phyloP scores from a whole-genome alignment of 2,329 filamentous ascomycete species.

The Botrytis medusae region DNA sequence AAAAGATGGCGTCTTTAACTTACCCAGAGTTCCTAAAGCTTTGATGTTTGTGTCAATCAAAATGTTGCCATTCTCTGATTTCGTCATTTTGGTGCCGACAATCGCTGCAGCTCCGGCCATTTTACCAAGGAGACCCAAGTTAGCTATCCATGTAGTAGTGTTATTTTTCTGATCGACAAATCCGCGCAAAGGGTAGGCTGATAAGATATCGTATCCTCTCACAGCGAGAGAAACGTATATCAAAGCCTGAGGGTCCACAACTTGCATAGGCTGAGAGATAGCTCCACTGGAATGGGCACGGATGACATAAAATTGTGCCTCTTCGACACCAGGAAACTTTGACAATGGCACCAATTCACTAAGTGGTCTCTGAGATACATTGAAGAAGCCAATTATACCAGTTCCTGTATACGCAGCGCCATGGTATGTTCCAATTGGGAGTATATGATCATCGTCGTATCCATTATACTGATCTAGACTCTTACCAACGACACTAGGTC shows the following conservation, averaged over 20 bases:
- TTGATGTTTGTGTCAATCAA: slow-evolving; percentile 70
- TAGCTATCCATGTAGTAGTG: slow-evolving; percentile 56
- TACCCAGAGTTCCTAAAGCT: slow-evolving; percentile 73
- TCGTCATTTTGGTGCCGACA: slow-evolving; percentile 57
- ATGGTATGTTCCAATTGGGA: slow-evolving; percentile 79
- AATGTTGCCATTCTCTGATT: slow-evolving; percentile 60
- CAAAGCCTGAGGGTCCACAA: slow-evolving; percentile 49
- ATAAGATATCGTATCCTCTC: slow-evolving; percentile 78
- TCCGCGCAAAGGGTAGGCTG: slow-evolving; percentile 64
- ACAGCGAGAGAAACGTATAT: slow-evolving; percentile 62
- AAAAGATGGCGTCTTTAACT: slow-evolving; percentile 32
- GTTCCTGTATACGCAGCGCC: slow-evolving; percentile 67
- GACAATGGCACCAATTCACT: slow-evolving; percentile 69
- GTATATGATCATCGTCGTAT: slow-evolving; percentile 70
- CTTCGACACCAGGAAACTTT: slow-evolving; percentile 69
- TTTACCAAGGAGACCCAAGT: slow-evolving; percentile 78
- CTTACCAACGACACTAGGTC: slow-evolving; percentile 73
- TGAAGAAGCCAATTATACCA: slow-evolving; percentile 82
- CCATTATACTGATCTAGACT: slow-evolving; percentile 70
- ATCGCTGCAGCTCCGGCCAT: slow-evolving; percentile 88
- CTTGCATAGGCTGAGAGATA: slow-evolving; percentile 54
- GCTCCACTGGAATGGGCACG: slow-evolving; percentile 68
- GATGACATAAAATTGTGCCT: slow-evolving; percentile 64
- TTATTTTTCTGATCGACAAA: slow-evolving; percentile 48
- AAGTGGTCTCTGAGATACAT: slow-evolving; percentile 62